Conservation (phyloP, 352 stramenopile genomes). For the Phytophthora litchii region DNA sequence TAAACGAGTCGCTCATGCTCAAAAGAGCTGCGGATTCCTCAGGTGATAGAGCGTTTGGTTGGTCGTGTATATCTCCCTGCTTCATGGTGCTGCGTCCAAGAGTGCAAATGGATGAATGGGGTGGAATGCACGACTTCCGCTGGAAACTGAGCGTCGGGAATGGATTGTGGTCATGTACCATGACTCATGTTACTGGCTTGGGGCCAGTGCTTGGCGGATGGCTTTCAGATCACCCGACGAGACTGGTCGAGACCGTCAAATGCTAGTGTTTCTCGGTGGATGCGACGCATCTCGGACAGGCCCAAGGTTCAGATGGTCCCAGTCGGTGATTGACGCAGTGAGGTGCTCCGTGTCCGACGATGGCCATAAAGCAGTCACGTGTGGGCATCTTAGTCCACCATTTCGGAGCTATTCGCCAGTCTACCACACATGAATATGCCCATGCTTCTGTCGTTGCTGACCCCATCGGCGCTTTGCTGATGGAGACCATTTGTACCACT, state of each 20-base stretch:
- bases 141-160: slow-evolving; percentile 10
- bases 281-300: slow-evolving; percentile 19
- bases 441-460: slow-evolving; percentile 12
- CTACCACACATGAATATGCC: slow-evolving; percentile 8
- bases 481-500: slow-evolving; percentile 1
- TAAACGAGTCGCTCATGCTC: slow-evolving; percentile 40
- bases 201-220: slow-evolving; percentile 28
- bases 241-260: background rate
- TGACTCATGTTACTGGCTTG: slow-evolving; percentile 32
- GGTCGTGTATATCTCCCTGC: slow-evolving; percentile 2
- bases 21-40: slow-evolving; percentile 34
- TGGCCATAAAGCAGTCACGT: slow-evolving; percentile 6
- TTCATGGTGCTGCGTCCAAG: slow-evolving; percentile 22
- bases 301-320: slow-evolving; percentile 29
- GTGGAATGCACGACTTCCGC: slow-evolving; percentile 5
- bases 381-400: slow-evolving; percentile 22
- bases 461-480: slow-evolving; percentile 14
- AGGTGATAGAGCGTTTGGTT: slow-evolving; percentile 14
- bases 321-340: slow-evolving; percentile 15
- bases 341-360: slow-evolving; percentile 2
- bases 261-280: background rate
- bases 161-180: slow-evolving; percentile 18
- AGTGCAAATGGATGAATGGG: slow-evolving; percentile 23
- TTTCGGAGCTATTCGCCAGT: slow-evolving; percentile 13
- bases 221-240: slow-evolving; percentile 16